Percentiles rank a stretch among this genome's conserved stretches.
Conservation (phyloP, 768 basidiomycete genomes). For the Hericium rajendrae region DNA sequence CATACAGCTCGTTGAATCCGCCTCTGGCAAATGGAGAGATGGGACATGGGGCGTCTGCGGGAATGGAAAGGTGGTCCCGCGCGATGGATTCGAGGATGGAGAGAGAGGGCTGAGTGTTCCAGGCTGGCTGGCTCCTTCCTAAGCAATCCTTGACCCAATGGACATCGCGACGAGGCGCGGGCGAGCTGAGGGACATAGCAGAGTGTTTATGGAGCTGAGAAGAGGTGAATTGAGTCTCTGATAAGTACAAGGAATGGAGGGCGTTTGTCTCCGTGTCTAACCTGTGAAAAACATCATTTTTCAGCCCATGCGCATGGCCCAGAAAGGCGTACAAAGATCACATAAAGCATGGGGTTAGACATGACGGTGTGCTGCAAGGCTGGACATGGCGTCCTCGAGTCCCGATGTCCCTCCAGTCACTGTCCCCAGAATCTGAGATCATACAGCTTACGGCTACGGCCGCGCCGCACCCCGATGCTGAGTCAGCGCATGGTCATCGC, state of each 20-base stretch:
- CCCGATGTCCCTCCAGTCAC: background rate
- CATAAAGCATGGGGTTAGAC: conserved; percentile 12
- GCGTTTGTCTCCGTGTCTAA: conserved; percentile 54
- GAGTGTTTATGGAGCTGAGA: background rate
- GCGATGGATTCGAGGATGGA: background rate
- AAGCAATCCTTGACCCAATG: too few species aligned
- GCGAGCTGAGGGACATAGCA: too few species aligned
- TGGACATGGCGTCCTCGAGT: background rate
- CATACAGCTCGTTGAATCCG: background rate
- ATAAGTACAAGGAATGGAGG: background rate
- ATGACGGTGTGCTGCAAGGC: background rate
- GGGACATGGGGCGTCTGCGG: background rate
- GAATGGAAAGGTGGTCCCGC: background rate
- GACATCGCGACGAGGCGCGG: too few species aligned
- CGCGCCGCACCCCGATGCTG: background rate
- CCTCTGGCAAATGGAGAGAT: background rate
- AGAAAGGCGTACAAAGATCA: conserved; percentile 20
- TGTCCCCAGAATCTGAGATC: background rate
- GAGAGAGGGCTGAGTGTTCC: background rate
- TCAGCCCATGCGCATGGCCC: too few species aligned
- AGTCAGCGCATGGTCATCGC: conserved; percentile 5
- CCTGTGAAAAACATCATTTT: conserved; percentile 24
- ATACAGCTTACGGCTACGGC: too few species aligned
- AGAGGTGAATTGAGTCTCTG: background rate
- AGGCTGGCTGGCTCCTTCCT: too few species aligned